Evolutionary conservation across 306 rosid species (phyloP).

Genomic region (Cucumis hystrix): DNA sequence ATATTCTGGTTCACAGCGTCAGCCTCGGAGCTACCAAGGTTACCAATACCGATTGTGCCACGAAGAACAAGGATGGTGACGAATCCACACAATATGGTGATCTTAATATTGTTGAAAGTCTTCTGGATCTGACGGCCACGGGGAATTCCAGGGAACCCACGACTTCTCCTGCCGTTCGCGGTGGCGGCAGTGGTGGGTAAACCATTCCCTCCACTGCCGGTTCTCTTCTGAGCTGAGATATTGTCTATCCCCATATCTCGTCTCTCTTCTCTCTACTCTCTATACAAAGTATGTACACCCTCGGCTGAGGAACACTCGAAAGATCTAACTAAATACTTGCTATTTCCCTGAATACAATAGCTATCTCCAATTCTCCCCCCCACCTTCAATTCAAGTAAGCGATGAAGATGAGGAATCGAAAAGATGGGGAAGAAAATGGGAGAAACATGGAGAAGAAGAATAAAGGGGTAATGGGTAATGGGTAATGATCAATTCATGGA

Average conservation of each 20-base stretch:
- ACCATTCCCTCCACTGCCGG: constrained; percentile 14
- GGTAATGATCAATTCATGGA: not conserved
- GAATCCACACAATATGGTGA: constrained; percentile 88
- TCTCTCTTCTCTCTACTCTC: not conserved
- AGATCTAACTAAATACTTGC: not conserved
- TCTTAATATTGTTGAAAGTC: constrained; percentile 85
- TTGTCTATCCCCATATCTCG: constrained; percentile 46
- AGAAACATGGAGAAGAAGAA: not conserved
- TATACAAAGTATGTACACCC: not conserved
- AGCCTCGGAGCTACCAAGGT: constrained; percentile 47
- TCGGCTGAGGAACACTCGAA: not conserved
- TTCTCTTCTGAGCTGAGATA: constrained; percentile 38
- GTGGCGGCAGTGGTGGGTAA: constrained; percentile 24
- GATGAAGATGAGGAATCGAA: not conserved
- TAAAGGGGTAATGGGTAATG: not conserved
- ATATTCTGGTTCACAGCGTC: constrained; percentile 60
- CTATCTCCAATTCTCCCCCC: not conserved
- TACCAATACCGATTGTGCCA: constrained; percentile 89
- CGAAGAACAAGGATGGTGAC: constrained; percentile 95
- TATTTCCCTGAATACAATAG: not conserved
- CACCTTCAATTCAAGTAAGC: not conserved
- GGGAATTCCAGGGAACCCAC: constrained; percentile 18
- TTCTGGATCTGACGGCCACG: constrained; percentile 91
- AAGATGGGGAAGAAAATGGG: not conserved
- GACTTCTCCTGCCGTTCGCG: constrained; percentile 14